Evolutionary conservation across 2,329 filamentous ascomycete species (phyloP), one percentile per base, ranked within the genome.

Genomic region (Aspergillus sojae): DNA sequence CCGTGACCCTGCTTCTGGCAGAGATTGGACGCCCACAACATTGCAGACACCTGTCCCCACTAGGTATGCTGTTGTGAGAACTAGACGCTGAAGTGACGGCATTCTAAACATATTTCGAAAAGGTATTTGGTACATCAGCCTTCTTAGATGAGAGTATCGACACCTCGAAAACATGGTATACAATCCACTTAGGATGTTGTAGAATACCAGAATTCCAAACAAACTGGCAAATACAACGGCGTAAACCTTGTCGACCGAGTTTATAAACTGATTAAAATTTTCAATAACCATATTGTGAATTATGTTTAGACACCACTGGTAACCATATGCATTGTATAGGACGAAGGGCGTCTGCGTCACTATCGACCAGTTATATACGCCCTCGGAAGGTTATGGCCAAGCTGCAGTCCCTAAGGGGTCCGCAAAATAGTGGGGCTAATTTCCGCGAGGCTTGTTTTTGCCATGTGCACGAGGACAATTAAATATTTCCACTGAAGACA

Each of bases 1-100:
- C n/a, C 58, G 46, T 41, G 32, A 39, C 7, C 53, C 53, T 56
- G 53, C 53, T 56, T 56, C 53, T 14, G 53, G n/a, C 14, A 56
- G 30, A 41, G 53, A 56, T 19, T 23, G 53, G 32, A 56, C 53
- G 32, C 53, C 53, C 14, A 56, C 32, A 41, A 41, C 10, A 26
- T 56, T 56, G 53, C 32, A 56, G 16, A 39, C 53, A 21, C 32
- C 53, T 9, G 28, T 56, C n/a, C 53, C 53, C 32, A n/a, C 53
- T 39, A 56, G n/a, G n/a, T 56, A 56, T 16, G 53, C n/a, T 21
- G 32, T 55, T 34, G 52, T 32, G n/a, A 55, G 11, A 34, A 55
- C 30, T 21, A 55, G 52, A 55, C 30, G 52, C 23, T 32, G 52
- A 14, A 28, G 52, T 55, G 52, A 55, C 32, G 52, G 52, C n/a